Conservation (phyloP, 257 asterid genomes). For the Forsythia viridissima region DNA sequence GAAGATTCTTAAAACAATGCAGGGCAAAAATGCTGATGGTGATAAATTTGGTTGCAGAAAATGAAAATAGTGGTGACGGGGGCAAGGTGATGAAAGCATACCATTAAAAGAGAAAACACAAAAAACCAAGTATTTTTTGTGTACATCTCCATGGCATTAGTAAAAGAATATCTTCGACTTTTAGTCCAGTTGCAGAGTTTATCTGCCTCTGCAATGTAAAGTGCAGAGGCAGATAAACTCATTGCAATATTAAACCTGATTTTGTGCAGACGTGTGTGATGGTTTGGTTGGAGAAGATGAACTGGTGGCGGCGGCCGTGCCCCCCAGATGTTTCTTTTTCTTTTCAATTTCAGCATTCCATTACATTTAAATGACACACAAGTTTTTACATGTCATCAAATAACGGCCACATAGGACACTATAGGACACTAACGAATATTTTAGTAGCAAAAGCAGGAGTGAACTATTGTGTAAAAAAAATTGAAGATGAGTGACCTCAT, state of each 20-base stretch:
- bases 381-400: background rate
- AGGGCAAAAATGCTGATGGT: background rate
- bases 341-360: too few relatives aligned
- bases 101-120: slow-evolving; percentile 82
- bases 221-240: too few relatives aligned
- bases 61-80: background rate
- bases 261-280: background rate
- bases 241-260: background rate
- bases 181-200: slow-evolving; percentile 94
- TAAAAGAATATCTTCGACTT: slow-evolving; percentile 76
- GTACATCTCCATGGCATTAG: slow-evolving; percentile 97
- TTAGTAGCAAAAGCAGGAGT: background rate
- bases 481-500: background rate
- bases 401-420: background rate
- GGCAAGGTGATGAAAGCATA: slow-evolving; percentile 82
- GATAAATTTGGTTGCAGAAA: background rate
- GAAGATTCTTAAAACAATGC: background rate
- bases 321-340: too few relatives aligned
- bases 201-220: slow-evolving; percentile 94
- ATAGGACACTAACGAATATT: background rate
- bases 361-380: too few relatives aligned
- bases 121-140: slow-evolving; percentile 91
- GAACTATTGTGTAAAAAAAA: background rate
- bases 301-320: background rate
- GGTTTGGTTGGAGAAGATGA: background rate